These are phyloP conservation scores for Clonostachys chloroleuca DNA, from an alignment of 2,329 filamentous ascomycete species.

Conservation along the genomic window DNA sequence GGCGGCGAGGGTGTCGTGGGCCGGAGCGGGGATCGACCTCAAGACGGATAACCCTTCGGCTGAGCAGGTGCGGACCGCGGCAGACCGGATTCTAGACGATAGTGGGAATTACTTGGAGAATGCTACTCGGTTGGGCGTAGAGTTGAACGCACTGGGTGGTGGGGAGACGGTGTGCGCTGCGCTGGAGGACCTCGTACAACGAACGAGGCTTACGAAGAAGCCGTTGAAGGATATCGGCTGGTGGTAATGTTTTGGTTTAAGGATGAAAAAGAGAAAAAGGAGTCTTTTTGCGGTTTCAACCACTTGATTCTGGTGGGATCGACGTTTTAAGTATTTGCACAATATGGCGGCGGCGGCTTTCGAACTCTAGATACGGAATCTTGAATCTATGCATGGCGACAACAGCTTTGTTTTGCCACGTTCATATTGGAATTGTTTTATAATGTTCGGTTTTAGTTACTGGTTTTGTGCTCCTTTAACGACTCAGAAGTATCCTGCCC, in stretches of 20 bases:
- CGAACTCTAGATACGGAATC: no score
- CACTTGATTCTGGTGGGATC: no score
- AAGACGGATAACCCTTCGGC: slow-evolving; percentile 24
- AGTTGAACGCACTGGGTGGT: slow-evolving; percentile 2
- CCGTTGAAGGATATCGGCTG: background rate
- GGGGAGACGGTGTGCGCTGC: slow-evolving; percentile 1
- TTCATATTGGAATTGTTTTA: no score
- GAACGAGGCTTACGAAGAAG: background rate
- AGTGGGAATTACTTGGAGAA: background rate
- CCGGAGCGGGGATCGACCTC: slow-evolving; percentile 24
- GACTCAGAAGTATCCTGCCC: slow-evolving; percentile 1
- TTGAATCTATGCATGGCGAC: no score
- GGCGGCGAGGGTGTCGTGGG: slow-evolving; percentile 22
- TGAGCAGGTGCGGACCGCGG: slow-evolving; percentile 12
- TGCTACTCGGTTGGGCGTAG: background rate
- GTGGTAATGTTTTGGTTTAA: no score
- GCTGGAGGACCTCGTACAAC: slow-evolving; percentile 6
- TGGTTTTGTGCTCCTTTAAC: no score
- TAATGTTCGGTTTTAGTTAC: no score
- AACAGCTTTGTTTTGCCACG: no score
- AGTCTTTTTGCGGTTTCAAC: no score
- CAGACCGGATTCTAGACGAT: slow-evolving; percentile 1
- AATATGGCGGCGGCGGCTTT: no score
- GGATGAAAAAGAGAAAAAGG: no score
- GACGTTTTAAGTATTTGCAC: no score